Conservation (phyloP, 305 asterid species). For the Rubia peregrina region DNA sequence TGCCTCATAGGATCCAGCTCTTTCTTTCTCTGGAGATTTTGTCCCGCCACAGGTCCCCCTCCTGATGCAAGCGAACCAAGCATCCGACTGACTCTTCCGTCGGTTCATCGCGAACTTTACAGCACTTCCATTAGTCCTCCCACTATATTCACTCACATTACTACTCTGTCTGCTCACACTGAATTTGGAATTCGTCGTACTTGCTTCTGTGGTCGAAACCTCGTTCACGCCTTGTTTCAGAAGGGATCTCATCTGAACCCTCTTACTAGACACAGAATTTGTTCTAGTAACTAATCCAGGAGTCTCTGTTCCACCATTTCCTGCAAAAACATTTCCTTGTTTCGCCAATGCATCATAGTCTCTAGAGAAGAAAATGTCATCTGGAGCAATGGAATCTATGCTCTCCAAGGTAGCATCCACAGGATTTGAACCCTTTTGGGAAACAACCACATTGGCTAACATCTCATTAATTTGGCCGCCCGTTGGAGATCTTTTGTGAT, state of each 20-base stretch:
- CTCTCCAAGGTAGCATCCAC: constrained; percentile 28
- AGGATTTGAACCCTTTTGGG: constrained; percentile 22
- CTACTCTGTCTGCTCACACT: constrained; percentile 55
- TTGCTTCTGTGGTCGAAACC: constrained; percentile 25
- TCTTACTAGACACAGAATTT: constrained; percentile 21
- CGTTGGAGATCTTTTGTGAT: constrained; percentile 32
- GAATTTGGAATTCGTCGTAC: constrained; percentile 26
- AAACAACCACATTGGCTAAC: constrained; percentile 47
- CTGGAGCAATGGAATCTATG: constrained; percentile 53
- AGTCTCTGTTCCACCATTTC: constrained; percentile 26
- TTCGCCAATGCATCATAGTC: constrained; percentile 27
- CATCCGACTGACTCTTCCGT: constrained; percentile 42
- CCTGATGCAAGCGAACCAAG: constrained; percentile 67
- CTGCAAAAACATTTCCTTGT: constrained; percentile 17
- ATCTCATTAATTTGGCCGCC: constrained; percentile 73
- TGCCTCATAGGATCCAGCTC: constrained; percentile 53
- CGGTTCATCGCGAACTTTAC: constrained; percentile 48
- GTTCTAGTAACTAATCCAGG: constrained; percentile 28
- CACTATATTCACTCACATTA: constrained; percentile 42
- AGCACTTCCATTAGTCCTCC: constrained; percentile 49
- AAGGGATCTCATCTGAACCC: constrained; percentile 16
- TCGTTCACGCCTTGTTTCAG: constrained; percentile 22
- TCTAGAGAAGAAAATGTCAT: constrained; percentile 54
- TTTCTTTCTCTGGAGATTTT: constrained; percentile 53
- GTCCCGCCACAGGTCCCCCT: constrained; percentile 53